Conservation (phyloP, 768 basidiomycete species). For the Neoboletus magnificus region DNA sequence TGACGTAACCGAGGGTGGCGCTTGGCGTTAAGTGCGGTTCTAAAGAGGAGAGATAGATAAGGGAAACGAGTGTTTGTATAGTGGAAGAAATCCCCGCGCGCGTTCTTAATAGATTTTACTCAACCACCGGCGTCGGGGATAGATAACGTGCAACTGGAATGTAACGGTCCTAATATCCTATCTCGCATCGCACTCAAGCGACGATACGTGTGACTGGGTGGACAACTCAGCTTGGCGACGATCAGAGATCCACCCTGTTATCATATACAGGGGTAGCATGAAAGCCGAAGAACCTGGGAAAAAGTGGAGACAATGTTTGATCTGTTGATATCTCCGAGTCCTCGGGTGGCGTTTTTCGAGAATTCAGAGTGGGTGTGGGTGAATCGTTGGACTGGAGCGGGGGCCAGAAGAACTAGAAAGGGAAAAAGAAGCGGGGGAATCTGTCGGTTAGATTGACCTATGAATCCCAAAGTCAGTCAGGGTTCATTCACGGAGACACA, state of each 20-base stretch:
- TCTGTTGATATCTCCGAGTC: background rate
- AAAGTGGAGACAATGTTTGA: background rate
- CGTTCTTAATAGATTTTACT: background rate
- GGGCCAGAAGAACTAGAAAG: background rate
- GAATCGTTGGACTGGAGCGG: background rate
- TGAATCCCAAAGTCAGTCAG: background rate
- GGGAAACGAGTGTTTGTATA: background rate
- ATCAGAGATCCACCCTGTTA: background rate
- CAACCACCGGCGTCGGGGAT: background rate
- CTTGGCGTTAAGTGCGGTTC: background rate
- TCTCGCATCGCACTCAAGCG: slow-evolving; percentile 3
- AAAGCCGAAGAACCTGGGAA: background rate
- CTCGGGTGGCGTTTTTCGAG: background rate
- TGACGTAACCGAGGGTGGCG: background rate
- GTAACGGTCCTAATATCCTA: background rate
- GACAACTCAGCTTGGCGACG: background rate
- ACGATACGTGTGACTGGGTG: background rate
- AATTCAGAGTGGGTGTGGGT: background rate
- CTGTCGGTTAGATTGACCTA: background rate
- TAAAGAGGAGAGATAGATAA: background rate
- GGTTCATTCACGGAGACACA: too few relatives aligned
- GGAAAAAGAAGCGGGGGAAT: background rate
- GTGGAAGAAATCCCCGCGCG: background rate
- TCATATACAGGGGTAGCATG: background rate
- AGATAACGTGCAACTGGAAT: background rate